A percentile compares a stretch with the other conserved stretches of the same genome.
phyloP scores from a whole-genome alignment of 306 rosid species.

The Mucuna pruriens region DNA sequence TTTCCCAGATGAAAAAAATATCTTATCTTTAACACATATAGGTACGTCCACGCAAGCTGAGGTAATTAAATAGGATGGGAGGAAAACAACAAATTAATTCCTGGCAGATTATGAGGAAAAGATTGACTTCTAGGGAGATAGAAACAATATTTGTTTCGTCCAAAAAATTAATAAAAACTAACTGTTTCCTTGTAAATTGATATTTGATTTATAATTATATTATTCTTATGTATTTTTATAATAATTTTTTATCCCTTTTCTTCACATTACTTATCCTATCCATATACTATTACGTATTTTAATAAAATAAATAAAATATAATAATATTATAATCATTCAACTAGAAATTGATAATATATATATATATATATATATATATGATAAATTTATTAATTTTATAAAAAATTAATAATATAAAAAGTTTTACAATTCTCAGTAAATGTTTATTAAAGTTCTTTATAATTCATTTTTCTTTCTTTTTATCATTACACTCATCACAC shows the following conservation, averaged over 20 bases:
- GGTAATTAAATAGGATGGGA: slow-evolving; percentile 3
- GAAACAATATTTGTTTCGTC: not conserved
- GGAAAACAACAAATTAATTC: not conserved
- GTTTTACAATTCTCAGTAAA: no score
- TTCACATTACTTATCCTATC: not conserved
- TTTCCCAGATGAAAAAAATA: slow-evolving; percentile 9
- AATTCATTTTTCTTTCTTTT: no score
- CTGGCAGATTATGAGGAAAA: slow-evolving; percentile 29
- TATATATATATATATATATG: no score
- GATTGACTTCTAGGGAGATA: slow-evolving; percentile 4
- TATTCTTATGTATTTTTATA: no score
- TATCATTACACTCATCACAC: no score
- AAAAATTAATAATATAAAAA: no score
- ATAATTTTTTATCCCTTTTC: not conserved
- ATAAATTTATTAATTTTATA: no score
- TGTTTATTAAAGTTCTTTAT: no score
- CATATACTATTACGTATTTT: not conserved
- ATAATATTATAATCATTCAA: no score
- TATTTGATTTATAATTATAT: not conserved
- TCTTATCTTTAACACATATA: not conserved
- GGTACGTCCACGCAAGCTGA: not conserved
- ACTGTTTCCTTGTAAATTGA: not conserved
- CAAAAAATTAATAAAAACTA: not conserved
- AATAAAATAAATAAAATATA: no score
- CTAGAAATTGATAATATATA: no score